Conservation (phyloP, 257 asterid genomes). For the Petrea volubilis region DNA sequence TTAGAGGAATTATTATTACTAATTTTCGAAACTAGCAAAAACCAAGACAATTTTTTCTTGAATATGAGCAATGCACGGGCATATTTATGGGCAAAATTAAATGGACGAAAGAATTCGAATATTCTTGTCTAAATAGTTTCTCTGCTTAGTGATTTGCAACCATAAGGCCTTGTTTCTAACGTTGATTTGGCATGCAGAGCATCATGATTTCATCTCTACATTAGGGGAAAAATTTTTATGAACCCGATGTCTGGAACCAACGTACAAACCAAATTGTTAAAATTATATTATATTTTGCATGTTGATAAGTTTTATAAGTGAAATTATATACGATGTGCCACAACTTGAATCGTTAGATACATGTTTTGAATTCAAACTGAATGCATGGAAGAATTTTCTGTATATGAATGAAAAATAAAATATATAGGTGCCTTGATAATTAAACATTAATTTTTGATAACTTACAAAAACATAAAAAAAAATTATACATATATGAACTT, state of each 20-base stretch:
- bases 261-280: no score
- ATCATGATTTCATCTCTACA: conserved; percentile 23
- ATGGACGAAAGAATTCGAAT: conserved; percentile 32
- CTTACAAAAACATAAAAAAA: no score
- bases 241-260: no score
- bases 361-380: no score
- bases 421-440: neutral
- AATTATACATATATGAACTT: no score
- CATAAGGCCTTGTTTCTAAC: conserved; percentile 27
- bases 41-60: conserved; percentile 8
- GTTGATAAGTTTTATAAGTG: no score
- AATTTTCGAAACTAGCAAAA: neutral
- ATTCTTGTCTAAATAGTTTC: conserved; percentile 20
- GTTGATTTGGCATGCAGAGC: conserved; percentile 13
- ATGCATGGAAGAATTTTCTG: no score
- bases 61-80: conserved; percentile 13
- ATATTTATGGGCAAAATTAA: conserved; percentile 27
- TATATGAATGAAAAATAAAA: neutral
- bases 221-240: no score
- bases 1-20: neutral
- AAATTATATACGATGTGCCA: no score
- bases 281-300: no score
- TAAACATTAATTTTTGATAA: neutral
- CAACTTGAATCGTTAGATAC: no score
- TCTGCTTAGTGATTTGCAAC: conserved; percentile 36